phyloP scores from a whole-genome alignment of 352 stramenopile genomes.

The Phytophthora capsici region DNA sequence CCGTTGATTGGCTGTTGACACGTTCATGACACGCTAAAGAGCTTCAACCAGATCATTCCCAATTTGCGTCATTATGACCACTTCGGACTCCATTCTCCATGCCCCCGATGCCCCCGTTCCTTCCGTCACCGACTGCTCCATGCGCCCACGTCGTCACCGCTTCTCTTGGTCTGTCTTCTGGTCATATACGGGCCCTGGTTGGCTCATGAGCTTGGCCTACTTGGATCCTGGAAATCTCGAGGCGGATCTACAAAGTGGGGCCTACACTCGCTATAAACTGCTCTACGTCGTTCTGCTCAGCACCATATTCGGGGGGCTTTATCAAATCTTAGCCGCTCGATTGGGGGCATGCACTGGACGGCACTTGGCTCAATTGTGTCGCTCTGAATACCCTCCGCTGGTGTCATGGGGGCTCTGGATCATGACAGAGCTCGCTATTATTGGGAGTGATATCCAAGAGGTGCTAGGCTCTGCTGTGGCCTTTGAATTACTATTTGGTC shows the following conservation, averaged over 20 bases:
- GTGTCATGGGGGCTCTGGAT: slow-evolving; percentile 76
- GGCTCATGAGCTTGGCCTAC: slow-evolving; percentile 89
- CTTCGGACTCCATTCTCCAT: neutral
- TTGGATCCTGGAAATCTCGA: slow-evolving; percentile 94
- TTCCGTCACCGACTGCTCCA: neutral
- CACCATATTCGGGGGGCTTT: slow-evolving; percentile 81
- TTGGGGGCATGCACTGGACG: slow-evolving; percentile 87
- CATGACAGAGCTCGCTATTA: slow-evolving; percentile 90
- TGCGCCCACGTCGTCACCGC: slow-evolving; percentile 1
- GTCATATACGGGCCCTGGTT: slow-evolving; percentile 59
- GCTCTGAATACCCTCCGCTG: slow-evolving; percentile 63
- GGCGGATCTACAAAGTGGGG: slow-evolving; percentile 90
- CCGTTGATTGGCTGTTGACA: too few species aligned
- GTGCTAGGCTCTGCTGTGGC: slow-evolving; percentile 82
- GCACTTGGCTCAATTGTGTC: slow-evolving; percentile 81
- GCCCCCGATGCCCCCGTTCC: neutral
- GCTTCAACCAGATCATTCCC: neutral
- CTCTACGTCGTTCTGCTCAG: slow-evolving; percentile 90
- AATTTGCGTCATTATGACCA: slow-evolving; percentile 12
- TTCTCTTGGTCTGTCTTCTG: slow-evolving; percentile 71
- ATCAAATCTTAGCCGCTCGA: slow-evolving; percentile 89
- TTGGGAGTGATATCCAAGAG: slow-evolving; percentile 88
- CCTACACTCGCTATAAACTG: slow-evolving; percentile 82
- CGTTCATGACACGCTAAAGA: too few species aligned
- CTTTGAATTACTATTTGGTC: slow-evolving; percentile 74